phyloP scores from a whole-genome alignment of 257 asterid species.

The Nicotiana obtusifolia region DNA sequence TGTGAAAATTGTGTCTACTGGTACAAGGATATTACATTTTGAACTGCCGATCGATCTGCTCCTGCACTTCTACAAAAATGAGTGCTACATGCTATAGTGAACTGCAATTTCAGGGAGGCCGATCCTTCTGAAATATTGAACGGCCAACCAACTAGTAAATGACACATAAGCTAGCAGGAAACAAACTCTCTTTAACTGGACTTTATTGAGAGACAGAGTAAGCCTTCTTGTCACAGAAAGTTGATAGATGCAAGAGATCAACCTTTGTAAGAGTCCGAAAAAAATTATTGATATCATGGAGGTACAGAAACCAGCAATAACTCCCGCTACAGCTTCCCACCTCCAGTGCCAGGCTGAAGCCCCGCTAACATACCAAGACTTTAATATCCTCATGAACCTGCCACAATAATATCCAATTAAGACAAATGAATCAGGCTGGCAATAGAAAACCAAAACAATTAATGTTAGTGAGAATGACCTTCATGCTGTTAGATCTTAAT shows the following conservation, averaged over 20 bases:
- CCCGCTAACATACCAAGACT: constrained; percentile 40
- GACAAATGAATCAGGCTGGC: not conserved
- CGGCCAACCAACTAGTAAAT: constrained; percentile 72
- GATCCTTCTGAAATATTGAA: constrained; percentile 55
- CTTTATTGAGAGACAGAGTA: constrained; percentile 16
- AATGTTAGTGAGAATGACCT: not conserved
- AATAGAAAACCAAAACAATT: not conserved
- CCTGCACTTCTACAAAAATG: constrained; percentile 30
- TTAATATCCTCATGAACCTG: constrained; percentile 67
- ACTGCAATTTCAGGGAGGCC: constrained; percentile 46
- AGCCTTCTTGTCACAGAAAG: constrained; percentile 25
- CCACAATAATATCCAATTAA: constrained; percentile 7
- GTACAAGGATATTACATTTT: constrained; percentile 27
- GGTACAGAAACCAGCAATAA: constrained; percentile 47
- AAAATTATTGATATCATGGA: constrained; percentile 46
- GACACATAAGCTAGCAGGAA: constrained; percentile 64
- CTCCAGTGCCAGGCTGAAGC: constrained; percentile 43
- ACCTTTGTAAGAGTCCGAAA: constrained; percentile 32
- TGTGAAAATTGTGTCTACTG: constrained; percentile 7
- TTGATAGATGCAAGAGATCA: constrained; percentile 32
- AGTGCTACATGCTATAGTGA: constrained; percentile 27
- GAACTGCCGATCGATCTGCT: not conserved
- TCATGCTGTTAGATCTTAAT: not conserved
- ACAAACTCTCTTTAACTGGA: constrained; percentile 49
- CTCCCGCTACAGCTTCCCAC: constrained; percentile 69